Conservation (phyloP, 129 eudicot species). For the Flaveria linearis region DNA sequence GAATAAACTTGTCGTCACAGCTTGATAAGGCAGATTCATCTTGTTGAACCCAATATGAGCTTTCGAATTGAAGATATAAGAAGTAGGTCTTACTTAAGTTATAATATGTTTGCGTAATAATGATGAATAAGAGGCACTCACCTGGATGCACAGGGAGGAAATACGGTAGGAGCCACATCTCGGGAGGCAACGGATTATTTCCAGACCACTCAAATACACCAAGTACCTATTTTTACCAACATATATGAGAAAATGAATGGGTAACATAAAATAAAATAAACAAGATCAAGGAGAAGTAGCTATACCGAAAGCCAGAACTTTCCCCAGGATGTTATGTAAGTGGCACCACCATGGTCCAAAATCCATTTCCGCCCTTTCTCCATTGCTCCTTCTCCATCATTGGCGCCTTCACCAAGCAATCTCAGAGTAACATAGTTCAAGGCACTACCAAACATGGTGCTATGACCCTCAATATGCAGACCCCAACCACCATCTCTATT, state of each 20-base stretch:
- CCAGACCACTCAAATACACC: conserved; percentile 96
- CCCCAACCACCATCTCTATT: conserved; percentile 99
- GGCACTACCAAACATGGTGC: conserved; percentile 94
- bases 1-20: background rate
- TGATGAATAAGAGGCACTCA: conserved; percentile 18
- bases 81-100: background rate
- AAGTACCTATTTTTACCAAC: conserved; percentile 58
- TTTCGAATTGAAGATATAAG: conserved; percentile 12
- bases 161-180: conserved; percentile 83
- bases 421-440: conserved; percentile 87
- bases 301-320: conserved; percentile 95
- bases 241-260: conserved; percentile 6
- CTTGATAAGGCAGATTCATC: background rate
- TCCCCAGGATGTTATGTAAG: conserved; percentile 93
- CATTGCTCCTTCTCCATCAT: conserved; percentile 85
- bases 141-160: conserved; percentile 91
- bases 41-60: background rate
- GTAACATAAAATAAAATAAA: conserved; percentile 2
- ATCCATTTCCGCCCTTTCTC: conserved; percentile 92
- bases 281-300: conserved; percentile 33
- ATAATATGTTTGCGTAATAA: conserved; percentile 10
- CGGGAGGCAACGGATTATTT: conserved; percentile 95
- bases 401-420: conserved; percentile 85
- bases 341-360: conserved; percentile 93
- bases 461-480: conserved; percentile 92